Evolutionary conservation across 2,329 filamentous ascomycete species (phyloP), one percentile per base, ranked within the genome.

Genomic region (Chrysosporium queenslandicum): DNA sequence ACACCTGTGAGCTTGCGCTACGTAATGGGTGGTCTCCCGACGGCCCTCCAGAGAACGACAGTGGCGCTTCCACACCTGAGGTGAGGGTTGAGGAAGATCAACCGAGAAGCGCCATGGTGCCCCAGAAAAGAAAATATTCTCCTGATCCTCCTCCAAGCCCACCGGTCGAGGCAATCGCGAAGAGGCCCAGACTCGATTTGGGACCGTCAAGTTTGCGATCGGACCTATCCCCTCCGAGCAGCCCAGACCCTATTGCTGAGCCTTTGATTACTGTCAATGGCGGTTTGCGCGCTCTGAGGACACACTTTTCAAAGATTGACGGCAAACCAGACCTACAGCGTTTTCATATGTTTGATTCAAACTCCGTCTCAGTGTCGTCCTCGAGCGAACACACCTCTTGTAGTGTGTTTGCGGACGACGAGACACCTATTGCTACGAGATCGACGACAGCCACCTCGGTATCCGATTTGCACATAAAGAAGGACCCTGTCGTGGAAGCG

Each of bases 21-120:
- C 76, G 78, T 50, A 97, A 96, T 65, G 92, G 92, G 1, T 98
- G 94, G 94, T 78, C 80, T 1, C 67, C 70, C 2, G 55, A 57
- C 16, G 57, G 58, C 18, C 21, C 34, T 14, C 21, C 42, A 3
- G 32, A 46, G 37, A 16, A 14, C 25, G 27, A 32, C 8, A 52
- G 41, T 30, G 42, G 42, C 16, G 42, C 50, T 11, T 46, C 50
- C 6, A 37, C 50, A 12, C 43, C 50, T 6, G 43, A 46, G 25
- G 2, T 14, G 4, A 25, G 14, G 8, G 11, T 20, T 23, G 42
- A 41, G 21, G 32, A 27, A n/a, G 18, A 25, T 2, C 50, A 20
- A 2, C 1, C n/a, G 27, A 36, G 18, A 14, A 36, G 16, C n/a
- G 16, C 50, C 4, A n/a, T n/a, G 16, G 2, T 5, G n/a, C 4